Conservation (phyloP, 805 yeast species). For the Hanseniaspora meyeri region DNA sequence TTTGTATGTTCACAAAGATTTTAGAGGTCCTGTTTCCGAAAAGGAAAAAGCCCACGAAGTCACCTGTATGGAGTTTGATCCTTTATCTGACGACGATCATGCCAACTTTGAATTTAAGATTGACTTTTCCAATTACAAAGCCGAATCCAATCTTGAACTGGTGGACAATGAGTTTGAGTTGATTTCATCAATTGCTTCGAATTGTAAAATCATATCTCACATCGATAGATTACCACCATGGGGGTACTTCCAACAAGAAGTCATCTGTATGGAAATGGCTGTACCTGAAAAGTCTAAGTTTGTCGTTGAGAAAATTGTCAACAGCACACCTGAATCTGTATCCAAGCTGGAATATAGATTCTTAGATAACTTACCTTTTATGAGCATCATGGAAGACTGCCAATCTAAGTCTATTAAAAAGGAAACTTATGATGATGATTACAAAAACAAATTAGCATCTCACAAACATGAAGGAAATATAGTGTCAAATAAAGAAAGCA, state of each 20-base stretch:
- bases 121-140: background rate
- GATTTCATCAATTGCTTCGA: slow-evolving; percentile 27
- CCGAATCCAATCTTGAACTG: background rate
- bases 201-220: slow-evolving; percentile 67
- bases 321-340: slow-evolving; percentile 19
- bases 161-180: slow-evolving; percentile 18
- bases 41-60: slow-evolving; percentile 85
- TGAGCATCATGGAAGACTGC: slow-evolving; percentile 20
- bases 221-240: slow-evolving; percentile 63
- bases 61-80: slow-evolving; percentile 32
- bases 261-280: slow-evolving; percentile 70
- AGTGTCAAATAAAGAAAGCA: background rate
- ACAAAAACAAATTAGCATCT: background rate
- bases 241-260: slow-evolving; percentile 81
- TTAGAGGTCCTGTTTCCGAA: slow-evolving; percentile 78
- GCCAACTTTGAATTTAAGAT: slow-evolving; percentile 38
- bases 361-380: slow-evolving; percentile 16
- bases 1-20: slow-evolving; percentile 50
- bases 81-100: slow-evolving; percentile 46
- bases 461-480: background rate
- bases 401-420: slow-evolving; percentile 11
- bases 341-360: slow-evolving; percentile 19
- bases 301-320: slow-evolving; percentile 53
- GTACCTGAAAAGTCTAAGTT: slow-evolving; percentile 55
- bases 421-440: slow-evolving; percentile 14